Base-by-base conservation (phyloP, 2,329 filamentous ascomycete genomes). In the Cladosporium sp. region DNA sequence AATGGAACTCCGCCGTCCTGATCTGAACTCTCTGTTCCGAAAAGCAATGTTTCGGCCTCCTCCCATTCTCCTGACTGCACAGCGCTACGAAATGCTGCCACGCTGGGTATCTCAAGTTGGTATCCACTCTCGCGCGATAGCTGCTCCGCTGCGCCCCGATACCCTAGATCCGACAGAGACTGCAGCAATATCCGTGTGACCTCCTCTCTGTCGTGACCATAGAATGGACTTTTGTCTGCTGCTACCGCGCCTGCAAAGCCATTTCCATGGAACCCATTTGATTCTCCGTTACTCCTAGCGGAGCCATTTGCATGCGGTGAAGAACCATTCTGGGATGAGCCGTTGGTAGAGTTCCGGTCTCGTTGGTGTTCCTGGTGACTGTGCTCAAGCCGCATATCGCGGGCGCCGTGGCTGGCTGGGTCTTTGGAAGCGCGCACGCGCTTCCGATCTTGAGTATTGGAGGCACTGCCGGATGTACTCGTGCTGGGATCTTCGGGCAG, bases 111-210 rank as follows among this genome's bases (percentile, higher is more conserved):
- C 75, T 99, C 94, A 60, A 99, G 78, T 70, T 93, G 85, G 71
- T 84, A 96, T 0, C 92, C 92, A 70, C 93, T 97, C 73, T 95
- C 90, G 61, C 83, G 81, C 68, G 85, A 88, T 59, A 99, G 79
- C 61, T 82, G 85, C 45, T 84, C 81, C 22, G 94, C 93, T 12
- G 93, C 89, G 12, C 80, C 79, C 60, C 86, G 80, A 70, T 97
- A 97, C 2, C 94, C 94, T 77, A 99, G 82, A 72, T 97, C 93
- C 22, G 86, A 84, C 64, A 99, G 77, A 37, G 92, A 89, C 74
- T 99, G 94, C 68, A 99, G 94, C 67, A 99, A 76, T 63, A 97
- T 88, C 56, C 94, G 83, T 5, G 93, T 96, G 45, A 97, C 88
- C 76, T 99, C 93, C 78, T 96, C 92, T 71, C 91, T 85, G 70